A percentile compares a stretch with the other conserved stretches of the same genome.
Conservation (phyloP, 1,139 yeast genomes). For the Yamadazyma taylorii region DNA sequence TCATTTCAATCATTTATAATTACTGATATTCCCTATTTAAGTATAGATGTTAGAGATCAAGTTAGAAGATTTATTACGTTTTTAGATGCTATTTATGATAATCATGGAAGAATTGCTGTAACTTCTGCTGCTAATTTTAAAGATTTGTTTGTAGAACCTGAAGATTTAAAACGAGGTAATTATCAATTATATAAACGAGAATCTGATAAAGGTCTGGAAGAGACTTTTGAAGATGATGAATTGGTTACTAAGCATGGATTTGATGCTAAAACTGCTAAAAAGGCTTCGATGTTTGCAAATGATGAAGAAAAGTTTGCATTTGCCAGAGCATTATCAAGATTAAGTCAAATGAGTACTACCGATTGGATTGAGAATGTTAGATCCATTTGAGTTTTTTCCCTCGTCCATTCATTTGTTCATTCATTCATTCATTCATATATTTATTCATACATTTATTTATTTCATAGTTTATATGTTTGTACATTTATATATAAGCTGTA, state of each 20-base stretch:
- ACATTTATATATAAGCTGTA: too few species aligned
- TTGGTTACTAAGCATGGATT: slow-evolving; percentile 72
- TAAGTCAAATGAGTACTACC: slow-evolving; percentile 90
- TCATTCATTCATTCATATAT: neutral
- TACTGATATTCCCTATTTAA: slow-evolving; percentile 87
- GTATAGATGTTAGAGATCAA: slow-evolving; percentile 75
- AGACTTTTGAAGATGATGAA: slow-evolving; percentile 54
- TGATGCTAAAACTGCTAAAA: slow-evolving; percentile 70
- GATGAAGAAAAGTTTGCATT: slow-evolving; percentile 97
- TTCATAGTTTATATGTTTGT: too few species aligned
- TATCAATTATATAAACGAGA: slow-evolving; percentile 47
- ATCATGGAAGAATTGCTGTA: slow-evolving; percentile 81
- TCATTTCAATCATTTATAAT: slow-evolving; percentile 75
- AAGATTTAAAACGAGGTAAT: slow-evolving; percentile 56
- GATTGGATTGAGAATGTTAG: slow-evolving; percentile 71
- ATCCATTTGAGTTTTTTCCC: too few species aligned
- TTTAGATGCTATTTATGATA: slow-evolving; percentile 92
- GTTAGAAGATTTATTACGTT: slow-evolving; percentile 91
- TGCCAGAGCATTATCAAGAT: slow-evolving; percentile 88
- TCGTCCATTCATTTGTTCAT: too few species aligned
- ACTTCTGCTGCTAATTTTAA: slow-evolving; percentile 86
- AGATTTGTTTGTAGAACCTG: slow-evolving; percentile 84
- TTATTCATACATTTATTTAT: too few species aligned
- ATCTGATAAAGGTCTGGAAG: slow-evolving; percentile 37
- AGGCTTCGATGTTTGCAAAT: slow-evolving; percentile 75